Percentiles rank a stretch among this genome's conserved stretches.
Evolutionary conservation across 495 filamentous ascomycete genomes (phyloP).

Genomic region (Penicillium bovifimosum): DNA sequence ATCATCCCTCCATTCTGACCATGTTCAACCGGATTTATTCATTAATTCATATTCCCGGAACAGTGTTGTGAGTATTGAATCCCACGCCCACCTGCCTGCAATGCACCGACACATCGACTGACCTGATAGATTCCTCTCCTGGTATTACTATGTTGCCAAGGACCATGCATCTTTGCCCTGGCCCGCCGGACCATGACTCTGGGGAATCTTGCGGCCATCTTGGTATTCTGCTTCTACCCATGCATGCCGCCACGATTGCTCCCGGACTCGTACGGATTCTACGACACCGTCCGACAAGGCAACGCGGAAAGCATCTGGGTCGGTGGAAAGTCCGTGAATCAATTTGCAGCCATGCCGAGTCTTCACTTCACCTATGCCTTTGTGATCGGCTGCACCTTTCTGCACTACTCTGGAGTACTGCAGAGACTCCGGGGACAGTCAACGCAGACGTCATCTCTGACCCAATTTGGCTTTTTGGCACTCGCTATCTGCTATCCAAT

Average conservation of each 20-base stretch:
- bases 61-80: conserved; percentile 48
- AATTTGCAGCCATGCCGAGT: conserved; percentile 53
- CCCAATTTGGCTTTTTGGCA: conserved; percentile 39
- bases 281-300: conserved; percentile 58
- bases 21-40: conserved; percentile 59
- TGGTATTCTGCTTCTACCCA: conserved; percentile 57
- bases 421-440: conserved; percentile 35
- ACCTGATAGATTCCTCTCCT: conserved; percentile 51
- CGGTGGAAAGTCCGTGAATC: conserved; percentile 52
- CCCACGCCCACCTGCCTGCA: background rate
- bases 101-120: background rate
- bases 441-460: conserved; percentile 29
- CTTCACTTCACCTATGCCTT: conserved; percentile 58
- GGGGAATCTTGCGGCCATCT: conserved; percentile 56
- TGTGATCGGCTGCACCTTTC: conserved; percentile 52
- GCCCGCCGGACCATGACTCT: conserved; percentile 59
- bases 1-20: conserved; percentile 49
- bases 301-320: conserved; percentile 58
- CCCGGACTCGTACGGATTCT: conserved; percentile 54
- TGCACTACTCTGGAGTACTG: conserved; percentile 55
- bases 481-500: conserved; percentile 52
- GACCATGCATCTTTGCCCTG: conserved; percentile 46
- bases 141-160: conserved; percentile 60
- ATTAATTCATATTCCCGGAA: conserved; percentile 62
- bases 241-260: conserved; percentile 62